phyloP scores from a whole-genome alignment of 192 early-diverging fungal genomes.

The Dissophora globulifera region DNA sequence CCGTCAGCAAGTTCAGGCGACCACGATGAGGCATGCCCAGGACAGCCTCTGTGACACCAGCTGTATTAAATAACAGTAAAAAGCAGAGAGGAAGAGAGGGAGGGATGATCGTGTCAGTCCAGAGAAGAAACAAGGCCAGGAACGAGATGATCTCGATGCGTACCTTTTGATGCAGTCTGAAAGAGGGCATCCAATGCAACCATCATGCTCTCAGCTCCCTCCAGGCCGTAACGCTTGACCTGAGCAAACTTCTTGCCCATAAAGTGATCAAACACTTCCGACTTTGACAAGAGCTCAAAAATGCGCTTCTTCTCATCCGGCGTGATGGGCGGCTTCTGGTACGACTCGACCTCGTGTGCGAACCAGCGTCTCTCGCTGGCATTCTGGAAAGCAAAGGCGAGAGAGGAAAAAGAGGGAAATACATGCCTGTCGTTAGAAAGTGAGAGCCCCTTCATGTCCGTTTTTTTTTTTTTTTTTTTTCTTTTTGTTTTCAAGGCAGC shows the following conservation, averaged over 20 bases:
- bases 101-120: no score
- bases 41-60: slow-evolving; percentile 85
- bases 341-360: slow-evolving; percentile 84
- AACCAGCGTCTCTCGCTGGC: slow-evolving; percentile 91
- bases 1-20: slow-evolving; percentile 91
- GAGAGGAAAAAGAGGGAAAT: no score
- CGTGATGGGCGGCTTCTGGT: slow-evolving; percentile 65
- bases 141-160: neutral
- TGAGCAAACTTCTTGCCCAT: slow-evolving; percentile 97
- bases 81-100: neutral
- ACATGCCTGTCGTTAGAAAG: no score
- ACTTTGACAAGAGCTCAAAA: slow-evolving; percentile 79
- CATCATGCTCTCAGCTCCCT: slow-evolving; percentile 98
- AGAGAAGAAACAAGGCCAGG: no score
- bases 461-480: no score
- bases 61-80: slow-evolving; percentile 48
- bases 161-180: slow-evolving; percentile 70
- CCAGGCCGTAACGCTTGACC: slow-evolving; percentile 96
- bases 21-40: slow-evolving; percentile 98
- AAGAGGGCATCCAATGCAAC: slow-evolving; percentile 90
- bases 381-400: slow-evolving; percentile 57
- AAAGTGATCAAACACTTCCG: slow-evolving; percentile 96
- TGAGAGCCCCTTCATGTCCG: no score
- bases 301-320: slow-evolving; percentile 78
- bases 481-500: neutral